Evolutionary conservation across 2,329 filamentous ascomycete species (phyloP).

Genomic region (Cadophora gregata): DNA sequence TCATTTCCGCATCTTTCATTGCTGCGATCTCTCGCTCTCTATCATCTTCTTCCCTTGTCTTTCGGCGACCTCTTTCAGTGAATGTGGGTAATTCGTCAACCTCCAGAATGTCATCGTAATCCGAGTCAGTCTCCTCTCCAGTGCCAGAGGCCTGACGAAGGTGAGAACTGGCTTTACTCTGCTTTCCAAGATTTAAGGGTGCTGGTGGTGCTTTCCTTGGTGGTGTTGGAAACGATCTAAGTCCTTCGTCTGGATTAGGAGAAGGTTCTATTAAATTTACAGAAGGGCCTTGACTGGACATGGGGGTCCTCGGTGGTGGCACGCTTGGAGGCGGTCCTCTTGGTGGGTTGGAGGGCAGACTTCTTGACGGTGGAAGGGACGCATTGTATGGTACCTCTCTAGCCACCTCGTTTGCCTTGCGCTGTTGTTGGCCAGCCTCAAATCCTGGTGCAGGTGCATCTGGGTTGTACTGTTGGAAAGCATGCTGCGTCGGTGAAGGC

Average conservation of each 20-base stretch:
- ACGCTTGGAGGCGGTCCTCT: constrained; percentile 40
- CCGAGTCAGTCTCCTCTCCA: constrained; percentile 74
- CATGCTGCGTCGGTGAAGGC: constrained; percentile 66
- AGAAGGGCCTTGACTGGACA: constrained; percentile 34
- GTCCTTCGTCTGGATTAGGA: constrained; percentile 51
- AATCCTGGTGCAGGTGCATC: constrained; percentile 41
- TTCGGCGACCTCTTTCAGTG: constrained; percentile 72
- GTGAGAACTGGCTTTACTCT: constrained; percentile 49
- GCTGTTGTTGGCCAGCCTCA: constrained; percentile 49
- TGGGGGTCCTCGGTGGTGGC: constrained; percentile 39
- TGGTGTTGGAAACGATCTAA: constrained; percentile 61
- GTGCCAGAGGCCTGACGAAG: constrained; percentile 51
- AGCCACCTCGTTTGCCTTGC: constrained; percentile 53
- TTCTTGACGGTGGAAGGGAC: constrained; percentile 61
- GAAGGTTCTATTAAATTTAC: constrained; percentile 51
- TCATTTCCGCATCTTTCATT: constrained; percentile 69
- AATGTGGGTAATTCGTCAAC: constrained; percentile 65
- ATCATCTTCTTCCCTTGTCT: constrained; percentile 89
- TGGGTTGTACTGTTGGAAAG: constrained; percentile 59
- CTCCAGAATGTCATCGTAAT: constrained; percentile 81
- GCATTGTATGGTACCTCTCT: constrained; percentile 56
- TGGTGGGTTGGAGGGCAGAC: constrained; percentile 52
- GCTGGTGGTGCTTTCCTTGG: constrained; percentile 84
- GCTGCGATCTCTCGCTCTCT: constrained; percentile 73
- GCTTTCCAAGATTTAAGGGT: constrained; percentile 73